Base-by-base conservation (phyloP, 2,329 filamentous ascomycete genomes). In the Ceratocystiopsis minuta region DNA sequence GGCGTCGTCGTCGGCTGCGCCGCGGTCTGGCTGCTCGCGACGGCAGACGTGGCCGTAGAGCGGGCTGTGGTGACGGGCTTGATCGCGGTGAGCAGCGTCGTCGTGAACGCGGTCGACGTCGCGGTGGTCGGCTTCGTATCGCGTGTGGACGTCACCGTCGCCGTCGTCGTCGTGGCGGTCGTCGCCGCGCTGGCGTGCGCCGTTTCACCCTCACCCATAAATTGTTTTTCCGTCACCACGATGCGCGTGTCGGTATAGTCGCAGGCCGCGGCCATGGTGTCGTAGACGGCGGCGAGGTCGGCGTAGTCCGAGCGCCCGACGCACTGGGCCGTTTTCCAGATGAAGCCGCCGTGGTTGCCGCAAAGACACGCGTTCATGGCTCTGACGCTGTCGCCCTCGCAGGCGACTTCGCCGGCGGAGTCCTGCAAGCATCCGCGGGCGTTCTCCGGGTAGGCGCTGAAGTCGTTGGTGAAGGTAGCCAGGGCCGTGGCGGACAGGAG, bases 321-420 rank as follows among this genome's bases (percentile, higher is more conserved):
- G 47, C 69, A 73, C 13, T 46, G 48, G 3, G 68, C 69, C 2
- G 65, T 51, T 32, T 59, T 58, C 16, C 60, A 63, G 45, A 72
- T 55, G 51, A 72, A 73, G 47, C 62, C 56, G 42, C 63, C 63
- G 31, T 58, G 55, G 47, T 72, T 69, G 46, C 53, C 52, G 51
- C 69, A 73, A 2, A 72, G 57, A 41, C 69, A 73, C 2, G 51
- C 41, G 48, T 72, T 72, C 46, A 70, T 55, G 28, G 59, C 53
- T 0, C 50, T 37, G 3, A 59, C 56, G 0, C 59, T 60, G 16
- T 51, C 50, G 16, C 62, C 62, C 6, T 55, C 54, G 53, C 69
- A 73, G 5, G 53, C 49, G 15, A 60, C 62, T 16, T 45, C 31
- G 38, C 56, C 50, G 28, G 65, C 60, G 5, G 66, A 57, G 15